Evolutionary conservation across 1,284 basidiomycete genomes (phyloP), one percentile per base, ranked within the genome.

Genomic region (Trametes sp.): DNA sequence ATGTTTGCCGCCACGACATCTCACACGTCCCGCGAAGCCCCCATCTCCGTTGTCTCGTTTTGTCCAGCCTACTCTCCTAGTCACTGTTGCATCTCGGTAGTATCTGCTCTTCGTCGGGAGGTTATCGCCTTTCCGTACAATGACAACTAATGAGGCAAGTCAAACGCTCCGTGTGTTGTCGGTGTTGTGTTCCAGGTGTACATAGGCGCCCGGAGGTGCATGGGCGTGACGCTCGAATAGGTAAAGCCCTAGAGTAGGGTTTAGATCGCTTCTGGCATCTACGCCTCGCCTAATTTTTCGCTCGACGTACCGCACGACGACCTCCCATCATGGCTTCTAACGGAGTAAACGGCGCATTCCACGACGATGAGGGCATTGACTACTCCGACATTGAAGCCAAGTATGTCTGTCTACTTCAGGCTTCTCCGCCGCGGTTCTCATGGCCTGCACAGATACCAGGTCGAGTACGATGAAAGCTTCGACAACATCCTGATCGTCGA

Each of bases 331-430:
- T 72, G 70, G 69, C 73, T 19, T 64, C 72, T 48, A 76, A 76
- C 71, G 75, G 76, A 64, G 66, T 73, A 49, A 68, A 71, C 63
- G 72, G 72, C 61, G 53, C 55, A 19, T 54, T 62, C 26, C 54
- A 68, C 63, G 73, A 74, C 62, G 86, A 89, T 66, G 89, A 93
- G 60, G 90, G 88, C 61, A 94, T 98, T 69, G 94, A 98, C 77
- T 98, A 92, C 76, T 87, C 91, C 59, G 96, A 98, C 75, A 98
- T 99, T 70, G 96, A 98, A 75, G 87, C 86, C 79, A 94, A 94
- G 94, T 97, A 69, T 64, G 86, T 78, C 8, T 28, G 4, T 16
- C 38, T 29, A 41, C 51, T 31, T n/a, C 19, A 19, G 1, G 19
- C 57, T 21, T 46, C 48, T 21, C 41, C 11, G 7, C 24, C 26